phyloP scores from a whole-genome alignment of 208 protist genomes.

The Leishmania amazonensis region DNA sequence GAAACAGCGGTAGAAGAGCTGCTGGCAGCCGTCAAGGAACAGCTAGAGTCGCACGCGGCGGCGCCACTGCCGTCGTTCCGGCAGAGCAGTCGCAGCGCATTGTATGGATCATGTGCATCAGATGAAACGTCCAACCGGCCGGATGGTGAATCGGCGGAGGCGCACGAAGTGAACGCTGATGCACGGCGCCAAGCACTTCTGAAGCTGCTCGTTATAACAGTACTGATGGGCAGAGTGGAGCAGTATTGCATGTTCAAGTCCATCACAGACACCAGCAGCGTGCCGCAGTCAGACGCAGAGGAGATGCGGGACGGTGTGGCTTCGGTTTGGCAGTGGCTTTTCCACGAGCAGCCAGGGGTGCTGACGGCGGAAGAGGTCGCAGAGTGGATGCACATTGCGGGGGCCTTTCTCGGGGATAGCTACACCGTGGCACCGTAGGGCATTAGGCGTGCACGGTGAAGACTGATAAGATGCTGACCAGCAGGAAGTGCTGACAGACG shows the following conservation, averaged over 20 bases:
- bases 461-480: not conserved
- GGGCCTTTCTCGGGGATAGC: constrained; percentile 54
- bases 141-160: not conserved
- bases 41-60: constrained; percentile 22
- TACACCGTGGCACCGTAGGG: constrained; percentile 45
- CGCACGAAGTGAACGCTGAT: not conserved
- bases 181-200: constrained; percentile 50
- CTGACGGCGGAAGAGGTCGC: constrained; percentile 46
- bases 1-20: constrained; percentile 61
- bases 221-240: constrained; percentile 52
- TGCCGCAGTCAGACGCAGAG: constrained; percentile 39
- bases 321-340: constrained; percentile 49
- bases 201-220: constrained; percentile 66
- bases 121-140: too few species aligned
- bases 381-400: constrained; percentile 57
- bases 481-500: not conserved
- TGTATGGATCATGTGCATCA: not conserved
- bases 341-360: constrained; percentile 41
- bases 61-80: not conserved
- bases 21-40: constrained; percentile 29
- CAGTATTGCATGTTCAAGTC: constrained; percentile 34
- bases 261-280: constrained; percentile 39
- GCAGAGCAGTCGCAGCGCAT: not conserved
- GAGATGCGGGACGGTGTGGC: constrained; percentile 62
- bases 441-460: not conserved